These are phyloP conservation scores for Aureobasidium pullulans DNA, from an alignment of 2,329 filamentous ascomycete genomes.

Conservation along the genomic window DNA sequence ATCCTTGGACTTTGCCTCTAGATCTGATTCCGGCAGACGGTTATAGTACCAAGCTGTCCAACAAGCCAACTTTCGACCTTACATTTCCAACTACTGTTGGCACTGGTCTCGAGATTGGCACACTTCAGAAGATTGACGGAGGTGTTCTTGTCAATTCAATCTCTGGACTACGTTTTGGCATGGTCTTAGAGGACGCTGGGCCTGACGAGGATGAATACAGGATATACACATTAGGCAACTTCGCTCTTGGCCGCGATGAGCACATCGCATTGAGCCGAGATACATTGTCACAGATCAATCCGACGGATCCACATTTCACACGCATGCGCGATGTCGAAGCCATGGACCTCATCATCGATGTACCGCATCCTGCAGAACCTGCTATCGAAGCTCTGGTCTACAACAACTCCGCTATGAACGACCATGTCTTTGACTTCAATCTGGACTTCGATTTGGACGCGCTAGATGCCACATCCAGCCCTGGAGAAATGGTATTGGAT, in stretches of 20 bases:
- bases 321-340: slow-evolving; percentile 64
- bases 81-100: slow-evolving; percentile 54
- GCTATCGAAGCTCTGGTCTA: not conserved
- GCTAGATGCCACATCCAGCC: slow-evolving; percentile 2
- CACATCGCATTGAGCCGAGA: slow-evolving; percentile 72
- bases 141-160: slow-evolving; percentile 55
- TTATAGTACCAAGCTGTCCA: slow-evolving; percentile 64
- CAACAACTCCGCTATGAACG: not conserved
- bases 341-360: slow-evolving; percentile 66
- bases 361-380: slow-evolving; percentile 15
- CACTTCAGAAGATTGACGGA: slow-evolving; percentile 50
- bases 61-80: slow-evolving; percentile 64
- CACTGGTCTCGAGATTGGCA: slow-evolving; percentile 33
- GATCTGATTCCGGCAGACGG: slow-evolving; percentile 69
- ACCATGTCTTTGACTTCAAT: slow-evolving; percentile 12
- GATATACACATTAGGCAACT: slow-evolving; percentile 73
- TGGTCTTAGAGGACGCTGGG: slow-evolving; percentile 55
- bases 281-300: slow-evolving; percentile 58
- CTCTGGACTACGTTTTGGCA: slow-evolving; percentile 54
- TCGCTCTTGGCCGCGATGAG: slow-evolving; percentile 79
- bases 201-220: slow-evolving; percentile 50
- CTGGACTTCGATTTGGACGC: slow-evolving; percentile 15
- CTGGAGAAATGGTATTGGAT: slow-evolving; percentile 11
- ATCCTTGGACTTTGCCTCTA: slow-evolving; percentile 84
- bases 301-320: slow-evolving; percentile 78